phyloP scores from a whole-genome alignment of 495 filamentous ascomycete species.

The Aspergillus nidulans region DNA sequence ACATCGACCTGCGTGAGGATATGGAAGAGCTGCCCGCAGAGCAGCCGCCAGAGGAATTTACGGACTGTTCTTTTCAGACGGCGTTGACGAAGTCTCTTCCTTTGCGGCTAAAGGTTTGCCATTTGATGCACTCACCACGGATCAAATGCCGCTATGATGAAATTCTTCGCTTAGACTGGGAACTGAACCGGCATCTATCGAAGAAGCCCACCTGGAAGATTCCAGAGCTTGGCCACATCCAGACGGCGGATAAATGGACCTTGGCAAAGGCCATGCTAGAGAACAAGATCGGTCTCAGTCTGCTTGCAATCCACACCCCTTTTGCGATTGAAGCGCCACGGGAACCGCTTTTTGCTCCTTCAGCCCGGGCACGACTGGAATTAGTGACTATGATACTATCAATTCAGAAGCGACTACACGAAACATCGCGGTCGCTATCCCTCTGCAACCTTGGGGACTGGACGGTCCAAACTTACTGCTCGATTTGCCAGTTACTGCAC shows the following conservation, averaged over 20 bases:
- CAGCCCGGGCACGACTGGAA: conserved; percentile 36
- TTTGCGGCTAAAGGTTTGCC: conserved; percentile 34
- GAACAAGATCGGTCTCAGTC: conserved; percentile 32
- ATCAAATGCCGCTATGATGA: conserved; percentile 44
- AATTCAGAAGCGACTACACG: conserved; percentile 31
- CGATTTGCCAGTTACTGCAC: conserved; percentile 37
- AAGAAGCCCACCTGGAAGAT: conserved; percentile 31
- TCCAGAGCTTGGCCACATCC: conserved; percentile 20
- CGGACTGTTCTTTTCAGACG: conserved; percentile 37
- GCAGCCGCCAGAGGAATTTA: conserved; percentile 29
- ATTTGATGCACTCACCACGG: conserved; percentile 39
- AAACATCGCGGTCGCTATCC: conserved; percentile 33
- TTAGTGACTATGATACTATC: conserved; percentile 38
- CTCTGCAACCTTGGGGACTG: conserved; percentile 38
- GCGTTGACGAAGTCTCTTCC: conserved; percentile 31
- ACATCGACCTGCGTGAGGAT: conserved; percentile 36
- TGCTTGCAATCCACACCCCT: conserved; percentile 40
- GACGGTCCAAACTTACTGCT: conserved; percentile 36
- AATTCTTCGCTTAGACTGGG: conserved; percentile 40
- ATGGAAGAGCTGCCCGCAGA: conserved; percentile 29
- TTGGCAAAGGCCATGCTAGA: conserved; percentile 34
- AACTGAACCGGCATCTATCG: conserved; percentile 34
- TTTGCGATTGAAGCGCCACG: conserved; percentile 38
- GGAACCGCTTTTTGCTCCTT: conserved; percentile 37
- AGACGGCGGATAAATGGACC: conserved; percentile 28